Evolutionary conservation across 192 early-diverging fungal genomes (phyloP).

Genomic region (Entomortierella lignicola): DNA sequence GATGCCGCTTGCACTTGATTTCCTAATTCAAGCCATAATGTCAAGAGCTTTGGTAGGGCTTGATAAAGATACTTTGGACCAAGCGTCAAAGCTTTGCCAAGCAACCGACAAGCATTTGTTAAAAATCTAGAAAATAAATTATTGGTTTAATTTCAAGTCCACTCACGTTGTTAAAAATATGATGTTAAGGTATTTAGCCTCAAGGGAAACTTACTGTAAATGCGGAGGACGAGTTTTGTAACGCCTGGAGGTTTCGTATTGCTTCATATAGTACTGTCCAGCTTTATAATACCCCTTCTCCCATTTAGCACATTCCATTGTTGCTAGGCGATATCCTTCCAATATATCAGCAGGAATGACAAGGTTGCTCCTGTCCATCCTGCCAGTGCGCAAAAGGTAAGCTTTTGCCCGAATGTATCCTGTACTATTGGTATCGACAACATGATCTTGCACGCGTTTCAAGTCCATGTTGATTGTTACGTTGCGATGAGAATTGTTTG

Average conservation of each 20-base stretch:
- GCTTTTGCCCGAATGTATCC: slow-evolving; percentile 47
- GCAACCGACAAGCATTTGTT: slow-evolving; percentile 21
- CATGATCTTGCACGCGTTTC: slow-evolving; percentile 18
- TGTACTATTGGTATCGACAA: neutral
- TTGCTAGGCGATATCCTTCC: slow-evolving; percentile 45
- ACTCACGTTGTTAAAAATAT: no score
- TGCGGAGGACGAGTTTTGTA: slow-evolving; percentile 11
- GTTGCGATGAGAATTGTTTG: neutral
- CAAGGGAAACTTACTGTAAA: slow-evolving; percentile 6
- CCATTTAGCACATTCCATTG: slow-evolving; percentile 58
- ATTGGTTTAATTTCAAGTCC: no score
- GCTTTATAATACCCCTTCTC: slow-evolving; percentile 74
- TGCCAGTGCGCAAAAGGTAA: slow-evolving; percentile 62
- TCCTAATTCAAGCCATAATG: slow-evolving; percentile 86
- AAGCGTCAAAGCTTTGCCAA: slow-evolving; percentile 63
- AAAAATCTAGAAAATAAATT: slow-evolving; percentile 13
- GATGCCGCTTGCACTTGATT: slow-evolving; percentile 10
- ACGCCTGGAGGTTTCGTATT: slow-evolving; percentile 50
- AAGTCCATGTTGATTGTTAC: neutral
- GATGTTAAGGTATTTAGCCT: neutral
- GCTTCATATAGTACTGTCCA: slow-evolving; percentile 72
- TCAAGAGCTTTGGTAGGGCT: slow-evolving; percentile 85
- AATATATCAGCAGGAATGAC: slow-evolving; percentile 55
- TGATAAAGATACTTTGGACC: slow-evolving; percentile 88
- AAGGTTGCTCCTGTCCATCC: slow-evolving; percentile 67